Evolutionary conservation across 176 grass and related monocot species (phyloP).

Genomic region (Secale cereale): DNA sequence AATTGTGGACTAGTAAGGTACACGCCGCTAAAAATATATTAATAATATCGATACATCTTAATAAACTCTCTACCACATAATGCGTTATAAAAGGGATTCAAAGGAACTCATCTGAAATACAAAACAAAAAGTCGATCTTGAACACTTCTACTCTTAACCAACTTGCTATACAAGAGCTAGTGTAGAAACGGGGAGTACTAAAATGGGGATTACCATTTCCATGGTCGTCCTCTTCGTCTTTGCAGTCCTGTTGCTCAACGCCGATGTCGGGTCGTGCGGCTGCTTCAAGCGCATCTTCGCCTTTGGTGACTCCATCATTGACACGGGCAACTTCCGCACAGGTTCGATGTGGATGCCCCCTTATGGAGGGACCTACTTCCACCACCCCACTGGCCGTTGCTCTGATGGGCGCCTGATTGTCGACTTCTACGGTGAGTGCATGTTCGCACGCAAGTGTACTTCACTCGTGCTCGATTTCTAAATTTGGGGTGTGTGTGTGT

Average conservation of each 20-base stretch:
- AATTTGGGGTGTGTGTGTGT: too few species aligned
- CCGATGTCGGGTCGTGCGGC: background rate
- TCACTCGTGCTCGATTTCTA: background rate
- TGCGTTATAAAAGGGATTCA: too few species aligned
- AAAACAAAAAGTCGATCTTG: too few species aligned
- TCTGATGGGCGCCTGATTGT: slow-evolving; percentile 52
- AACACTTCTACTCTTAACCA: too few species aligned
- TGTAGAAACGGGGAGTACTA: background rate
- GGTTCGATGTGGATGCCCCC: slow-evolving; percentile 17
- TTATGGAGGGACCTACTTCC: slow-evolving; percentile 66
- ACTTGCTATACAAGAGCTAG: too few species aligned
- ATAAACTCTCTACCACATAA: too few species aligned
- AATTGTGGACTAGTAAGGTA: too few species aligned
- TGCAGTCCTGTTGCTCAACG: background rate
- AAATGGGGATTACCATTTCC: background rate
- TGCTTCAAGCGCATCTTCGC: slow-evolving; percentile 60
- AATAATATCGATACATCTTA: too few species aligned
- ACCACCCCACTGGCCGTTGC: slow-evolving; percentile 36
- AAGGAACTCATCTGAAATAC: too few species aligned
- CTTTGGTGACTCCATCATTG: slow-evolving; percentile 73
- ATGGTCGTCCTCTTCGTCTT: background rate
- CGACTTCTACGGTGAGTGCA: slow-evolving; percentile 49
- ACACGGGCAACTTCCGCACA: slow-evolving; percentile 49
- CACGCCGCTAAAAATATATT: too few species aligned
- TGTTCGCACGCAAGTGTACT: too few species aligned